These are phyloP conservation scores for Termitomyces sp. DNA, from an alignment of 768 basidiomycete genomes.

Conservation along the genomic window DNA sequence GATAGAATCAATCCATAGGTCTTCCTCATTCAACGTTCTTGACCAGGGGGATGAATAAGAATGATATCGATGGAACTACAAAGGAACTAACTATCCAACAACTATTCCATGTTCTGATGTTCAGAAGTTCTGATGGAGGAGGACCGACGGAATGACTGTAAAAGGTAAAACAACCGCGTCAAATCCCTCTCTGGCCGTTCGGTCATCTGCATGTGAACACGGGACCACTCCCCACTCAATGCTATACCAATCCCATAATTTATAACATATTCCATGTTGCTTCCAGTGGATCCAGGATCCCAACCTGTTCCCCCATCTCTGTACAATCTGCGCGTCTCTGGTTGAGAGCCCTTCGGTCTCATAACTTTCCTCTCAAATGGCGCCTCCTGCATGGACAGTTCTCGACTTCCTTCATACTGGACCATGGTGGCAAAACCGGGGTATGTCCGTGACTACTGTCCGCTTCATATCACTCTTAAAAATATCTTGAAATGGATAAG, in stretches of 20 bases:
- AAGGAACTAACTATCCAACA: too few species aligned
- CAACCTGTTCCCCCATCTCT: neutral
- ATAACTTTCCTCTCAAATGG: conserved; percentile 15
- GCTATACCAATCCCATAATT: neutral
- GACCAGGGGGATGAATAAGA: neutral
- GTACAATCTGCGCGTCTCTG: neutral
- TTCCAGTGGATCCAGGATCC: neutral
- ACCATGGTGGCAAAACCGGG: conserved; percentile 59
- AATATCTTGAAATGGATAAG: conserved; percentile 23
- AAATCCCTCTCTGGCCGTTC: neutral
- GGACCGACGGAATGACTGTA: neutral
- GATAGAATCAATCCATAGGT: neutral
- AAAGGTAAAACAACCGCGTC: conserved; percentile 1
- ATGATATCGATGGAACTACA: neutral
- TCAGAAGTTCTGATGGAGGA: too few species aligned
- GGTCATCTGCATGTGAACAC: conserved; percentile 8
- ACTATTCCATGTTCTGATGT: neutral
- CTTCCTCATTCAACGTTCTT: neutral
- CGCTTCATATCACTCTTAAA: too few species aligned
- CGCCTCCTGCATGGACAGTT: conserved; percentile 48
- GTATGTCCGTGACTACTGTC: conserved; percentile 25
- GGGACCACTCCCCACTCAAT: conserved; percentile 2
- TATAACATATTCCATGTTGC: neutral
- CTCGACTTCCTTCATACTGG: conserved; percentile 58
- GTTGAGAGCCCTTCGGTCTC: neutral